These are phyloP conservation scores for Ilyonectria robusta DNA, from an alignment of 2,329 filamentous ascomycete genomes.

Conservation along the genomic window DNA sequence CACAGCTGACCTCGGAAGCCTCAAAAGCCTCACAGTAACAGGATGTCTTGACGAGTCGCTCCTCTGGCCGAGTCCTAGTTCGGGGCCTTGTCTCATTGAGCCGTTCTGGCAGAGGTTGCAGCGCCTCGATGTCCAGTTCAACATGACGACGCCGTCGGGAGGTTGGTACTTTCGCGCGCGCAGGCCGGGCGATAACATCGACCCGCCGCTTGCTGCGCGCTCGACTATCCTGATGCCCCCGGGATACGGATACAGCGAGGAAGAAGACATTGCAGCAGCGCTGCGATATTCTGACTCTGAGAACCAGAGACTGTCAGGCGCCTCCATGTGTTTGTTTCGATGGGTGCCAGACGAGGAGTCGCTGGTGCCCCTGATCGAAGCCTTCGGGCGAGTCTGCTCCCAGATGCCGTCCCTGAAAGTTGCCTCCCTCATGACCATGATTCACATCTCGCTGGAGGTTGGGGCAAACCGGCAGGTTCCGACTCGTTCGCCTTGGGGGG, in stretches of 20 bases:
- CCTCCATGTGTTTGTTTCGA: slow-evolving; percentile 36
- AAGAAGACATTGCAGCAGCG: slow-evolving; percentile 29
- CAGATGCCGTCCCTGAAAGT: slow-evolving; percentile 34
- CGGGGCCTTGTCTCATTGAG: slow-evolving; percentile 13
- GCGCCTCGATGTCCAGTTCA: slow-evolving; percentile 33
- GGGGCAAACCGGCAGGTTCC: slow-evolving; percentile 27
- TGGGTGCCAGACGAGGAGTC: slow-evolving; percentile 34
- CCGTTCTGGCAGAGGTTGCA: slow-evolving; percentile 37
- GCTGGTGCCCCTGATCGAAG: slow-evolving; percentile 32
- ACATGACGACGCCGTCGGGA: slow-evolving; percentile 36
- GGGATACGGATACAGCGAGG: slow-evolving; percentile 33
- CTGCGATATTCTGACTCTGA: slow-evolving; percentile 33
- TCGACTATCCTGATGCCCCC: slow-evolving; percentile 28
- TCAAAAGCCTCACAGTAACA: slow-evolving; percentile 31
- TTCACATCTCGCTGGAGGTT: slow-evolving; percentile 30
- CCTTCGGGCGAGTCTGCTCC: slow-evolving; percentile 34
- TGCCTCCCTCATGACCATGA: slow-evolving; percentile 33
- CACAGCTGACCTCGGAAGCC: slow-evolving; percentile 20
- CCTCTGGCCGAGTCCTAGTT: slow-evolving; percentile 29
- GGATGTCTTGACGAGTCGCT: slow-evolving; percentile 34
- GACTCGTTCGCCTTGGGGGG: slow-evolving; percentile 32
- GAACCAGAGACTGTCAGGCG: slow-evolving; percentile 30
- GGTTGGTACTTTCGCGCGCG: slow-evolving; percentile 37
- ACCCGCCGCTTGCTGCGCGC: slow-evolving; percentile 22
- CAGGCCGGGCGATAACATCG: slow-evolving; percentile 26